Conservation (phyloP, 352 stramenopile species). For the Phytophthora ramorum region DNA sequence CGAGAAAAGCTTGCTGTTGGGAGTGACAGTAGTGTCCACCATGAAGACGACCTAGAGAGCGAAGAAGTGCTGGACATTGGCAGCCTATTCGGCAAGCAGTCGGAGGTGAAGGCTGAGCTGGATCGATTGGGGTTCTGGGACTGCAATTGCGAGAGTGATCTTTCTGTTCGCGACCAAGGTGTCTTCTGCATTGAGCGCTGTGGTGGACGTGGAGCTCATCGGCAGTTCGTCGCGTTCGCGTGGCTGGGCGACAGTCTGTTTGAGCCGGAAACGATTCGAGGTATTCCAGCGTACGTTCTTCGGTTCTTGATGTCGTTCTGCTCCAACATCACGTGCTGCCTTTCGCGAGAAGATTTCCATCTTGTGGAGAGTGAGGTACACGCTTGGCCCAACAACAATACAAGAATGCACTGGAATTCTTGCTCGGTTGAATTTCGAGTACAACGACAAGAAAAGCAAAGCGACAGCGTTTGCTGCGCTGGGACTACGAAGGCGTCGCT, state of each 20-base stretch:
- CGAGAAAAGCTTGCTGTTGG: constrained; percentile 38
- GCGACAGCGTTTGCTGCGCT: constrained; percentile 38
- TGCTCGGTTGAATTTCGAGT: constrained; percentile 44
- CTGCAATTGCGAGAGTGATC: constrained; percentile 24
- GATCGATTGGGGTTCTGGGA: constrained; percentile 44
- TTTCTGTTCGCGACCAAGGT: constrained; percentile 48
- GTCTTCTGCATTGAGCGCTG: constrained; percentile 49
- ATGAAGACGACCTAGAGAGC: neutral
- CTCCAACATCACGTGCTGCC: constrained; percentile 32
- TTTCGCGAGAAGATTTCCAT: constrained; percentile 22
- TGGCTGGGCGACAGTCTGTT: constrained; percentile 57
- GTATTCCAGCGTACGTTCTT: constrained; percentile 64
- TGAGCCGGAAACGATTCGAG: constrained; percentile 40
- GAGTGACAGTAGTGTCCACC: neutral
- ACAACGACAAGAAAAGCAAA: constrained; percentile 47
- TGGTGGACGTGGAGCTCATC: neutral
- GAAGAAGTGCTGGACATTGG: constrained; percentile 38
- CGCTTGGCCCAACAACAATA: neutral
- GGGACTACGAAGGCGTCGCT: neutral
- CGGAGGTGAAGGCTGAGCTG: constrained; percentile 57
- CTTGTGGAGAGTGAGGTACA: constrained; percentile 18
- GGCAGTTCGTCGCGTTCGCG: constrained; percentile 54
- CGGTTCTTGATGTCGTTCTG: constrained; percentile 45
- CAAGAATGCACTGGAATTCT: constrained; percentile 19
- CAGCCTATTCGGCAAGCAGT: constrained; percentile 67